Evolutionary conservation across 257 asterid species (phyloP), one percentile per base, ranked within the genome.

Genomic region (Haberlea rhodopensis): DNA sequence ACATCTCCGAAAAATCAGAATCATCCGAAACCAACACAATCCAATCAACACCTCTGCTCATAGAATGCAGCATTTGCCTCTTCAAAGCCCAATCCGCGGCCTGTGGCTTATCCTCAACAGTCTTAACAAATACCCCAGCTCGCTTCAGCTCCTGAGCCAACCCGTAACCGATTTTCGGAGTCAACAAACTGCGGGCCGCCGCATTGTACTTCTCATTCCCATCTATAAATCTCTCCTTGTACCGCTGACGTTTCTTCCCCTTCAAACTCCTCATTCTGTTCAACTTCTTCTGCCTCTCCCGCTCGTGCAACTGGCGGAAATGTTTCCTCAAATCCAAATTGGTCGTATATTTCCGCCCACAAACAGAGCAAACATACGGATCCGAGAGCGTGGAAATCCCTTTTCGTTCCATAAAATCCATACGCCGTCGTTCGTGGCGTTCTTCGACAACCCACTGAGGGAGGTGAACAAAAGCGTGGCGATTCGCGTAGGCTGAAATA

Each of bases 11-110:
- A 60, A 91, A 91, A 75, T 89, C 98, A 0, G 96, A 87, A 76
- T 89, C 98, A 67, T 89, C 96, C 2, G 96, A 89, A 0, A 91
- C 91, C 63, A 91, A 67, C 46, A 91, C 85, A 53, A 91, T 73
- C 98, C 98, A 91, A 72, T 91, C 98, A 18, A 89, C 86, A 40
- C 96, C 95, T 60, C 98, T 75, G 49, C 76, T 87, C 94, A 91
- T 78, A 0, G 98, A 91, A 64, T 91, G 98, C 82, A 78, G 57
- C 94, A 91, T 89, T 73, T 89, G 98, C 78, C 82, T 87, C 80
- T 89, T 91, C 80, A 91, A 66, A 0, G 98, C 98, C 96, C 88
- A 91, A 81, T 91, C 96, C 9, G 98, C 98, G 0, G 98, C 94
- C 67, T 91, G 98, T 1, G 96, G 96, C 81, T 88, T 91, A 72